Evolutionary conservation across 1,284 basidiomycete species (phyloP).

Genomic region (Pterula multifida): DNA sequence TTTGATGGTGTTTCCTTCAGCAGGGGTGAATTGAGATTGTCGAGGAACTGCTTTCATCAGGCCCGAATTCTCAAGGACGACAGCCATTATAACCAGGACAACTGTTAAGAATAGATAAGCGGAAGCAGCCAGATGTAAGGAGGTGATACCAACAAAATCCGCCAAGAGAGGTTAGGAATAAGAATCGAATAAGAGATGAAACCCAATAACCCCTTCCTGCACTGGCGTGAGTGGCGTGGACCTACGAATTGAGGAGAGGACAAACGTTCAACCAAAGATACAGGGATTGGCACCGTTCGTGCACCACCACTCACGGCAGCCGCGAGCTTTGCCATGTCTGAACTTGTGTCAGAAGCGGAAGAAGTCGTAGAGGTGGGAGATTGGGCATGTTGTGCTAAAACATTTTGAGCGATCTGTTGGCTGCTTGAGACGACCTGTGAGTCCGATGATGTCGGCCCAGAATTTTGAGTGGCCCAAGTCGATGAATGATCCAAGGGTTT

Average conservation of each 20-base stretch:
- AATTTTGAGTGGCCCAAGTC: constrained; percentile 6
- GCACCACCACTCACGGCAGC: constrained; percentile 31
- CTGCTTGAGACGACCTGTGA: constrained; percentile 23
- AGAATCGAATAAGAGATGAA: constrained; percentile 49
- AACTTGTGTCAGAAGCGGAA: constrained; percentile 16
- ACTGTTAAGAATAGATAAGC: constrained; percentile 26
- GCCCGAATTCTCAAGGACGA: constrained; percentile 86
- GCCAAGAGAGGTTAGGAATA: constrained; percentile 34
- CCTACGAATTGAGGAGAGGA: background rate
- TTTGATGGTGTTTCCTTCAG: constrained; percentile 69
- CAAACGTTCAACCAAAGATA: constrained; percentile 66
- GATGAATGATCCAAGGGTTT: constrained; percentile 9
- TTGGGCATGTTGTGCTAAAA: constrained; percentile 29
- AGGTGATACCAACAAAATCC: constrained; percentile 41
- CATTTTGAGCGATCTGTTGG: constrained; percentile 44
- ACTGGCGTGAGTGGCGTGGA: constrained; percentile 4
- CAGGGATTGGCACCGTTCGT: constrained; percentile 54
- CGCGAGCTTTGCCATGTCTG: constrained; percentile 28
- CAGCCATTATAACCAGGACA: constrained; percentile 72
- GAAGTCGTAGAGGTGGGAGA: constrained; percentile 11
- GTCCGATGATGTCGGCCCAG: constrained; percentile 15
- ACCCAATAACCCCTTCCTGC: constrained; percentile 58
- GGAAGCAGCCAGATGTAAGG: too few species aligned
- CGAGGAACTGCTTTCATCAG: constrained; percentile 79
- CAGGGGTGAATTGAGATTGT: constrained; percentile 65